Base-by-base conservation (phyloP, 2,329 filamentous ascomycete genomes). In the Aspergillus pseudoterreus region DNA sequence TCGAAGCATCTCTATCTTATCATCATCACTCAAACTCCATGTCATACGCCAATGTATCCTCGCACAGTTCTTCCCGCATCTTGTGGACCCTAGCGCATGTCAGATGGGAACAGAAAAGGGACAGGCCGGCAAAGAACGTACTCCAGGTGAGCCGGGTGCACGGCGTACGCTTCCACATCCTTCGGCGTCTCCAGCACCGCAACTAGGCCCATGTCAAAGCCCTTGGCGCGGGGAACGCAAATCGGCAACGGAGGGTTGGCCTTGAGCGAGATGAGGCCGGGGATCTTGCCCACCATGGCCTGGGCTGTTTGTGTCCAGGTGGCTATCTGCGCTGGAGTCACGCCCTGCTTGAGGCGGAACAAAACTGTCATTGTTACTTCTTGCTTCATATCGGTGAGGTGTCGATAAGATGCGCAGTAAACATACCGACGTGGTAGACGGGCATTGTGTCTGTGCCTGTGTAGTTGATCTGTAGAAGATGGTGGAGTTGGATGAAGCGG, bases 61-160 rank as follows among this genome's bases (percentile, higher is more conserved):
- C 71, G 47, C 71, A 75, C 15, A 75, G 49, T 58, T 72, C 66
- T 52, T 73, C 66, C 11, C 72, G 64, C 56, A 72, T 58, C 46
- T 69, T 71, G 11, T 71, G 65, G 24, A 71, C 69, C 56, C 73
- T 75, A 35, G 10, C n/a, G 27, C 27, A 30, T 30, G 27, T 30
- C 27, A 30, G 27, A 30, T 30, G 27, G 8, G 48, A 32, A 53
- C 14, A 30, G 42, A 42, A 50, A n/a, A 50, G 14, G 46, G 51
- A 24, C n/a, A 36, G 45, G 22, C 4, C 4, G 22, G 64, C 46
- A 47, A 22, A 24, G 41, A 46, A 67, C 71, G 49, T 65, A 78
- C 75, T 71, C 68, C 51, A 72, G 52, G 63, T 78, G 76, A 24
- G 73, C 74, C 42, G 74, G 74, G 65, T 77, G 75, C 43, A 61